Base-by-base conservation (phyloP, 768 basidiomycete genomes). In the Termitomyces sp. region DNA sequence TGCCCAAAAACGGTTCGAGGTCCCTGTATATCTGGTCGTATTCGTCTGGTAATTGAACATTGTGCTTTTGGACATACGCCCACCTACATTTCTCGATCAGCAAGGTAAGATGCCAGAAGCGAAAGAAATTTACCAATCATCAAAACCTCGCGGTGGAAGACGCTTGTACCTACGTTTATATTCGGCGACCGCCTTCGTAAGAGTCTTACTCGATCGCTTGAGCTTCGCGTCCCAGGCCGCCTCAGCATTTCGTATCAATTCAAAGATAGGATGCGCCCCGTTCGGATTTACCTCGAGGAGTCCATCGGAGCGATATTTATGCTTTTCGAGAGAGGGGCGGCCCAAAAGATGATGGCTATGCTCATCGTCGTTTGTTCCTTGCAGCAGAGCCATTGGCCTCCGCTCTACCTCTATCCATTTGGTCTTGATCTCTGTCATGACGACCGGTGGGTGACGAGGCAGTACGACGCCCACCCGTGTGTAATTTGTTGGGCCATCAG, bases 71-170 rank as follows among this genome's bases (percentile, higher is more conserved):
- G 36, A 86, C 89, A 70, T 78, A 81, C 3, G 59, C 63, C 80
- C 79, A 81, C 79, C 78, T 78, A 5, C 28, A 22, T 16, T 32
- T 32, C 20, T 24, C 55, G n/a, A 38, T 39, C n/a, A 35, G 3
- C 20, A 2, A 15, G 20, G 13, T 13, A 39, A 33, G 20, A 15
- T 0, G n/a, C 7, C 16, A 11, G 18, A 57, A 44, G 16, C 18
- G 24, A 18, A 3, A 4, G 8, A 36, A 4, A 55, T 24, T 12
- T 11, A 55, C 54, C 54, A 55, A 24, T 55, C 40, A 68, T 92
- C 92, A 66, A 96, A 97, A 0, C 96, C 95, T 48, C 78, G 79
- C 0, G 96, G 94, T 0, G 95, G 95, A 39, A 81, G 75, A 51
- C 91, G 81, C 28, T 76, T 78, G 72, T 94, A 96, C 67, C 94